Evolutionary conservation across 2,329 filamentous ascomycete genomes (phyloP).

Genomic region (Botryotinia convoluta): DNA sequence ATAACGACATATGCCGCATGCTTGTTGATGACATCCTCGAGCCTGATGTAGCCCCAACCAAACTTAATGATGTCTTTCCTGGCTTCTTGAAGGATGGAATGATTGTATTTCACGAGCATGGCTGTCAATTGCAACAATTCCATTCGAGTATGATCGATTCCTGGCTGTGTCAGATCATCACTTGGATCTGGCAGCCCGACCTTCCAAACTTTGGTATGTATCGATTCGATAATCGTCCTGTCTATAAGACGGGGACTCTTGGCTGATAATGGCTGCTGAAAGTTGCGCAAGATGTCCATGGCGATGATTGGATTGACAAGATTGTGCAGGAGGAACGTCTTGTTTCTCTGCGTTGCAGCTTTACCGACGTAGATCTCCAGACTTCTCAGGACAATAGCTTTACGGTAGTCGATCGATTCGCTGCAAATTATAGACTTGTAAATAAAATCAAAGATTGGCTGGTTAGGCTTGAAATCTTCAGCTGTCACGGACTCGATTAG

Average conservation of each 20-base stretch:
- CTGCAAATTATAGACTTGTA: slow-evolving; percentile 81
- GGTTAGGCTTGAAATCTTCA: slow-evolving; percentile 75
- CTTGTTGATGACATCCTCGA: slow-evolving; percentile 99
- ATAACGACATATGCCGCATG: slow-evolving; percentile 97
- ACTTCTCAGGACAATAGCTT: slow-evolving; percentile 75
- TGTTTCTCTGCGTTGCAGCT: slow-evolving; percentile 79
- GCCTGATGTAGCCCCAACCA: slow-evolving; percentile 94
- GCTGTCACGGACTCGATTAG: slow-evolving; percentile 81
- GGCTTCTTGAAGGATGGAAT: slow-evolving; percentile 80
- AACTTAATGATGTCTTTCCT: slow-evolving; percentile 99
- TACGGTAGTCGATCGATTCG: slow-evolving; percentile 83
- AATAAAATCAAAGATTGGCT: slow-evolving; percentile 76
- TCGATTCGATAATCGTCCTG: slow-evolving; percentile 79
- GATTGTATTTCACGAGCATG: slow-evolving; percentile 92
- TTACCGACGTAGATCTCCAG: slow-evolving; percentile 83
- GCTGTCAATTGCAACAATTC: slow-evolving; percentile 93
- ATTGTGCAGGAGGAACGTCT: slow-evolving; percentile 87
- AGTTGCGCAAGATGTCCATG: slow-evolving; percentile 83
- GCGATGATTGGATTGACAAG: slow-evolving; percentile 94
- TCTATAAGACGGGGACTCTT: slow-evolving; percentile 75
- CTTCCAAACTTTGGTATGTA: slow-evolving; percentile 93
- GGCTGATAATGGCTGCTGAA: slow-evolving; percentile 55
- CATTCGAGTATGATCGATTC: slow-evolving; percentile 93
- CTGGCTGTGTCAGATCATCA: slow-evolving; percentile 79
- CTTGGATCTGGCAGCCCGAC: slow-evolving; percentile 76